Evolutionary conservation across 2,329 filamentous ascomycete species (phyloP), one percentile per base, ranked within the genome.

Genomic region (Neurospora crassa): DNA sequence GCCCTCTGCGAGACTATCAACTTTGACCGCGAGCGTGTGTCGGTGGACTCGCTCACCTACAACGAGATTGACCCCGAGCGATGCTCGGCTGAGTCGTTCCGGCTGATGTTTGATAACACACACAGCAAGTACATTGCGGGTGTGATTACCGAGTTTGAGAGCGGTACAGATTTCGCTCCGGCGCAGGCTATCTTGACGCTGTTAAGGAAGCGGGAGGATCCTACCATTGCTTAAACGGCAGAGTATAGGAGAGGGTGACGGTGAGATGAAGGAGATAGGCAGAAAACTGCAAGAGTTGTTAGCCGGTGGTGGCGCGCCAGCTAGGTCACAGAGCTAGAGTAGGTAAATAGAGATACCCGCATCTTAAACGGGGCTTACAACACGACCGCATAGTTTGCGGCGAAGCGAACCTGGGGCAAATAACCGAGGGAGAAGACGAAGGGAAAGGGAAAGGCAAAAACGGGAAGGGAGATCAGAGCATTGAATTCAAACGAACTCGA

Each of bases 1-100:
- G 93, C 96, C 3, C 91, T 96, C 72, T 97, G 93, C 80, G 95
- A 98, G 83, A 96, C 92, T 4, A 90, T 98, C 83, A 99, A 98
- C 82, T 97, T 98, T 80, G 92, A 96, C 77, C 40, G 87, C 83
- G 90, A 93, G 76, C 91, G 93, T 71, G 93, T 97, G 12, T 92
- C 93, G 7, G 89, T 96, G 16, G 96, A 98, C 81, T 95, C 93
- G 34, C 92, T 98, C 75, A 95, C 96, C 59, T 91, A 93, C 77
- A 99, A 99, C 80, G 96, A 99, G 83, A 91, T 97, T 73, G 94
- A 82, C 86, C 94, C 80, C 78, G 93, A 81, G 88, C 91, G 80
- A 85, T 93, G 82, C 82, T 83, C 84, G 18, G 81, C 82, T 20
- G 83, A 83, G 47, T 82, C 81, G 3, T 88, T 89, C 78, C 81